Evolutionary conservation across 2,329 filamentous ascomycete species (phyloP).

Genomic region (Cladosporium colombiae): DNA sequence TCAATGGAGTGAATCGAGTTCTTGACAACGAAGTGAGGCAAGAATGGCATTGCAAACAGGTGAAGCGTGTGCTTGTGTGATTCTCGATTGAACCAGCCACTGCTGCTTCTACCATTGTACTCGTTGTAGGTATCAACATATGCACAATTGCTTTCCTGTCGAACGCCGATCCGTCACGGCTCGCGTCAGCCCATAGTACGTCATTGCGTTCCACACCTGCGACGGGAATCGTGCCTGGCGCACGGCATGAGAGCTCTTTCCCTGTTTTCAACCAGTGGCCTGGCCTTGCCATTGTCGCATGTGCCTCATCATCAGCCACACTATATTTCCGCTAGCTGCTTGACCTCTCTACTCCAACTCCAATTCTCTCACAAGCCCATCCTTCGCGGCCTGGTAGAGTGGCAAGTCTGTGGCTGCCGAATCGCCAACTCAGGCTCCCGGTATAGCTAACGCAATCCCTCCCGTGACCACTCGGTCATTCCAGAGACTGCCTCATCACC

Average conservation of each 20-base stretch:
- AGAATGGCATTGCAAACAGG: background rate
- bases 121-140: background rate
- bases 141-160: background rate
- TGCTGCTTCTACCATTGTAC: background rate
- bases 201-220: constrained; percentile 3
- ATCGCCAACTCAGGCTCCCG: background rate
- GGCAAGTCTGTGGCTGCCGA: background rate
- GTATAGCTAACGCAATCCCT: background rate
- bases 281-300: constrained; percentile 2
- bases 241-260: constrained; percentile 5
- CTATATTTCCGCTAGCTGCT: background rate
- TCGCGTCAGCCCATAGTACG: constrained; percentile 1
- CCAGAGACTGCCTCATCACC: background rate
- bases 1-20: background rate
- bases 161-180: background rate
- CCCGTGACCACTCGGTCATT: background rate
- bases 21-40: background rate
- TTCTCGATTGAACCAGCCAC: background rate
- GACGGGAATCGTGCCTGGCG: constrained; percentile 5
- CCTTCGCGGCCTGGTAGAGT: background rate
- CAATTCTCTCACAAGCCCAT: background rate
- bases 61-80: background rate
- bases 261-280: background rate
- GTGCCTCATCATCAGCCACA: constrained; percentile 1
- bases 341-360: background rate